Percentiles rank a stretch among this genome's conserved stretches.
phyloP scores from a whole-genome alignment of 768 basidiomycete genomes.

The Suillus subalutaceus region DNA sequence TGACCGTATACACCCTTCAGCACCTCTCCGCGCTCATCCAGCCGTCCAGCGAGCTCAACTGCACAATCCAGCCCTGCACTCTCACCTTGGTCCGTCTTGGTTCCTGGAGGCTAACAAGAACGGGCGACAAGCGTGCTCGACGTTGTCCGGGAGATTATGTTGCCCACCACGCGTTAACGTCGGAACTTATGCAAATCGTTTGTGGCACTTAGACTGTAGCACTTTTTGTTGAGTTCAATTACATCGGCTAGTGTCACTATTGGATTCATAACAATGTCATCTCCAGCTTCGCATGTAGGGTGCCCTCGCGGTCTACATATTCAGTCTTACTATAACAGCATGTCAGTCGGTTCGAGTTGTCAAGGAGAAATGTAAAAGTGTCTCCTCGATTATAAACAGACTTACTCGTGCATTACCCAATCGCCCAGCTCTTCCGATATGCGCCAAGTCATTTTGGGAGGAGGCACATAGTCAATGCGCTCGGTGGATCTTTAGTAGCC shows the following conservation, averaged over 20 bases:
- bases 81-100: neutral
- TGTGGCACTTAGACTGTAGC: too few species aligned
- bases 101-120: too few species aligned
- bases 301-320: neutral
- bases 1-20: too few species aligned
- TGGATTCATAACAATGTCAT: neutral
- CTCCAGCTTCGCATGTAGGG: neutral
- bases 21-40: neutral
- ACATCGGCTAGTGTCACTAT: too few species aligned
- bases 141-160: too few species aligned
- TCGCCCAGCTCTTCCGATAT: neutral
- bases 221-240: too few species aligned
- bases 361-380: neutral
- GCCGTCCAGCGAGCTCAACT: neutral
- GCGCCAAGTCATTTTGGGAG: too few species aligned
- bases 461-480: neutral
- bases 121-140: too few species aligned
- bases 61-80: neutral
- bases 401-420: constrained; percentile 1
- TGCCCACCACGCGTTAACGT: too few species aligned
- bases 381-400: neutral
- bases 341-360: neutral
- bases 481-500: neutral
- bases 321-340: neutral
- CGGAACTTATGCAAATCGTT: too few species aligned